Conservation (phyloP, 345 rosid species). For the Erucastrum elatum region DNA sequence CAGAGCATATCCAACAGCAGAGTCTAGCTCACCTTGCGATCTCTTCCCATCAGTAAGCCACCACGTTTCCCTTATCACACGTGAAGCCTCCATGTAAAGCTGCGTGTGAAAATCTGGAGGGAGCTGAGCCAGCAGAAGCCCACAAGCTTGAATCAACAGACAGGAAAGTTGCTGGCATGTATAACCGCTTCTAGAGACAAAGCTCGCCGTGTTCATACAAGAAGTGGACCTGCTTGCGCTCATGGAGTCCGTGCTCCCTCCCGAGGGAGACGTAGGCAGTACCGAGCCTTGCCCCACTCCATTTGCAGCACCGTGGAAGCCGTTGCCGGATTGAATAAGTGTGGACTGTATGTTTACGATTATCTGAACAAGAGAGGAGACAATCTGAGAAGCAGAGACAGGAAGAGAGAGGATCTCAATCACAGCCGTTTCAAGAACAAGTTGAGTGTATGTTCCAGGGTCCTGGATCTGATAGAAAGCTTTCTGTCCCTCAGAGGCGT, state of each 20-base stretch:
- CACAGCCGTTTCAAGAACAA: conserved; percentile 93
- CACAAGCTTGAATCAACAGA: conserved; percentile 95
- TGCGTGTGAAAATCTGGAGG: conserved; percentile 85
- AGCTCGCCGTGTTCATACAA: conserved; percentile 79
- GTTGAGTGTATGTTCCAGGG: conserved; percentile 93
- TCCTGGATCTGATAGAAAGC: conserved; percentile 98
- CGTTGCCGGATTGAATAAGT: conserved; percentile 87
- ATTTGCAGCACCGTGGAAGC: conserved; percentile 71
- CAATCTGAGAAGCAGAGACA: conserved; percentile 76
- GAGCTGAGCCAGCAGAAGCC: conserved; percentile 91
- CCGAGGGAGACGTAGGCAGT: conserved; percentile 90
- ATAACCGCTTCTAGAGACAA: conserved; percentile 92
- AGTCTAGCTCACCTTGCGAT: conserved; percentile 74
- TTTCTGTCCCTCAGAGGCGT: conserved; percentile 72
- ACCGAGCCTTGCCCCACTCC: conserved; percentile 74
- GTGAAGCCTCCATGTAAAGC: conserved; percentile 82
- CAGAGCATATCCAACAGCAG: conserved; percentile 92
- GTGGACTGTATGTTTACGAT: conserved; percentile 92
- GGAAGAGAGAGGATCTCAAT: conserved; percentile 97
- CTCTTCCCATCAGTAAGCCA: conserved; percentile 88
- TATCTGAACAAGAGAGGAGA: conserved; percentile 84
- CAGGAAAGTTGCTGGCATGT: conserved; percentile 96
- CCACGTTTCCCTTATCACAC: conserved; percentile 86
- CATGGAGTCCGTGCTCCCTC: conserved; percentile 95
- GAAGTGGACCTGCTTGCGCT: conserved; percentile 81